Percentiles rank a stretch among this genome's conserved stretches.
Evolutionary conservation across 768 basidiomycete genomes (phyloP).

Genomic region (Termitomyces sp.): DNA sequence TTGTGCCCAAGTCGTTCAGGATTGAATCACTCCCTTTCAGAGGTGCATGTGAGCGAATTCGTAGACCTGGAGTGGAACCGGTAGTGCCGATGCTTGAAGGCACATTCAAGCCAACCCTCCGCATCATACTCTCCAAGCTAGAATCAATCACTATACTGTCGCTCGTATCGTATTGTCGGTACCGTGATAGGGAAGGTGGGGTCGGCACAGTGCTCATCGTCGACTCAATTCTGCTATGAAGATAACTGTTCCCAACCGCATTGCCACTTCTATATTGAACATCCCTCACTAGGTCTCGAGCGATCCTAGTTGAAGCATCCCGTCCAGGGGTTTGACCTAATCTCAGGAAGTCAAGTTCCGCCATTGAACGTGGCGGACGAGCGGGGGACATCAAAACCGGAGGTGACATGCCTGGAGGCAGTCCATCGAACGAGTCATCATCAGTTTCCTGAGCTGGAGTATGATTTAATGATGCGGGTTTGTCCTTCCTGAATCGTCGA

Average conservation of each 20-base stretch:
- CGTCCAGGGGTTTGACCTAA: conserved; percentile 64
- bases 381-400: conserved; percentile 53
- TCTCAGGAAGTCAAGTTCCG: conserved; percentile 39
- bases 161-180: conserved; percentile 42
- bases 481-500: conserved; percentile 22
- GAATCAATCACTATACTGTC: conserved; percentile 45
- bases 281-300: conserved; percentile 55
- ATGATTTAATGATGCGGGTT: conserved; percentile 2
- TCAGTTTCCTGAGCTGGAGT: conserved; percentile 26
- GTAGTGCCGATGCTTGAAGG: conserved; percentile 21
- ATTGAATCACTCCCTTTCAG: not conserved
- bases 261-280: conserved; percentile 35
- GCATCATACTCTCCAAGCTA: conserved; percentile 69
- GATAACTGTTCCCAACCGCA: conserved; percentile 20
- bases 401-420: conserved; percentile 57
- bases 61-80: conserved; percentile 16
- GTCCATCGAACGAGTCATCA: conserved; percentile 47
- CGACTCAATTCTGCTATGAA: conserved; percentile 40
- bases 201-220: conserved; percentile 67
- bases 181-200: conserved; percentile 69
- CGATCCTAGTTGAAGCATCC: conserved; percentile 67
- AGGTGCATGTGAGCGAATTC: conserved; percentile 23
- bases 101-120: conserved; percentile 46
- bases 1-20: not conserved
- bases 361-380: conserved; percentile 41